Evolutionary conservation across 140 eudicot genomes (phyloP).

Genomic region (Erigeron philadelphicus): DNA sequence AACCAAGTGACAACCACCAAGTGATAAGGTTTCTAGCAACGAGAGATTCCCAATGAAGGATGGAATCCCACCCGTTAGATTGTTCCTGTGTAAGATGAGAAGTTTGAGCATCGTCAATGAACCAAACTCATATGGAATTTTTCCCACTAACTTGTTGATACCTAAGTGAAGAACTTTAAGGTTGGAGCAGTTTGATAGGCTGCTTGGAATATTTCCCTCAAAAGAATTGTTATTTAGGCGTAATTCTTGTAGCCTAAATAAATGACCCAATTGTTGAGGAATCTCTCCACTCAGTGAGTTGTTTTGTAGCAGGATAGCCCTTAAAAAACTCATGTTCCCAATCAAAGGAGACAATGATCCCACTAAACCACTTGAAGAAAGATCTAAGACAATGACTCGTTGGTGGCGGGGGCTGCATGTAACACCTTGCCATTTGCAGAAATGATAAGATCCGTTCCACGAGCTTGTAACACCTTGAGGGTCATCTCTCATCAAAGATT

Average conservation of each 20-base stretch:
- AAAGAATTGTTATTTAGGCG: slow-evolving; percentile 20
- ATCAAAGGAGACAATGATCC: slow-evolving; percentile 30
- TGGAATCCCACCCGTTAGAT: slow-evolving; percentile 17
- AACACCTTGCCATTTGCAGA: slow-evolving; percentile 28
- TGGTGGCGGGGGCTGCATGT: slow-evolving; percentile 17
- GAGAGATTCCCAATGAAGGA: slow-evolving; percentile 31
- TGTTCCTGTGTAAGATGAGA: slow-evolving; percentile 4
- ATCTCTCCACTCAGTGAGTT: slow-evolving; percentile 31
- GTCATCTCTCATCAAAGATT: background rate
- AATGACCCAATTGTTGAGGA: slow-evolving; percentile 31
- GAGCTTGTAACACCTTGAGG: slow-evolving; percentile 4
- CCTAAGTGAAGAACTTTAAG: slow-evolving; percentile 19
- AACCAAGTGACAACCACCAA: background rate
- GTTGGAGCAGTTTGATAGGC: slow-evolving; percentile 17
- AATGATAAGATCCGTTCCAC: slow-evolving; percentile 8
- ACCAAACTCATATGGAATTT: slow-evolving; percentile 24
- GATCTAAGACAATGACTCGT: slow-evolving; percentile 20
- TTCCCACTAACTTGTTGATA: slow-evolving; percentile 13
- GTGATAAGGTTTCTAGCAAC: background rate
- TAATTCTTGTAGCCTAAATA: slow-evolving; percentile 17
- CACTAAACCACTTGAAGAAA: slow-evolving; percentile 9
- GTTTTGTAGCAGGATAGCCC: background rate
- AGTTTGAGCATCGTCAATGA: slow-evolving; percentile 12
- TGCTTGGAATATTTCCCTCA: slow-evolving; percentile 28
- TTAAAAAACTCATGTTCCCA: slow-evolving; percentile 23